Evolutionary conservation across 23 red algal genomes (phyloP), one percentile per base, ranked within the genome.

Genomic region (Gracilaria domingensis): DNA sequence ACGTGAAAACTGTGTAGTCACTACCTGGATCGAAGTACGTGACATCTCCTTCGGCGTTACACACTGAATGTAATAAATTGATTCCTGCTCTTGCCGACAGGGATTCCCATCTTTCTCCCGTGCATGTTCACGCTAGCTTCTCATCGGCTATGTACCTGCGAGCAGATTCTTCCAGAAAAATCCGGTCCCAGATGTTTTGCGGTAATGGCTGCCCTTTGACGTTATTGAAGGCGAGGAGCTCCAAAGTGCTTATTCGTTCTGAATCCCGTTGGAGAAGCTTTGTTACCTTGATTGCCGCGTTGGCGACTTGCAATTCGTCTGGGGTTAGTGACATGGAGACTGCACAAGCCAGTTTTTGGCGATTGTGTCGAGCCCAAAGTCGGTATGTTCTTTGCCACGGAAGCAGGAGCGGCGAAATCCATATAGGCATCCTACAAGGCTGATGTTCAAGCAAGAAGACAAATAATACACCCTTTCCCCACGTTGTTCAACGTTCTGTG

Each of bases 1-100:
- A 74, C 0, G 80, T 86, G 29, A 93, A 93, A 45, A 93, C 91
- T 12, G 91, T 93, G 81, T 87, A 93, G 6, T 50, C 66, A 21
- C 82, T 93, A 23, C 32, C 91, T 20, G 91, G 91, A 72, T 93
- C 91, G 8, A 77, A 59, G 57, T 93, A 93, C 35, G 81, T 93
- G 11, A 85, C 91, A n/a, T 86, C 91, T 21, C 91, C 91, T 24
- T 84, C 89, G 7, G 58, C 89, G 62, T 89, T 89, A 44, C 85
- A 89, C n/a, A 89, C 71, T 6, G 58, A 34, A 89, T 89, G 85
- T 62, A 89, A 62, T 36, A 75, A 67, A 65, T 44, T 42, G 30
- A 86, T 86, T 39, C 45, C 55, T 73, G 28, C 58, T 26, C 29
- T 37, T 20, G 35, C 7, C n/a, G 82, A 73, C 49, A 86, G 12